Base-by-base conservation (phyloP, 192 early-diverging fungal genomes). In the Backusella luteola region DNA sequence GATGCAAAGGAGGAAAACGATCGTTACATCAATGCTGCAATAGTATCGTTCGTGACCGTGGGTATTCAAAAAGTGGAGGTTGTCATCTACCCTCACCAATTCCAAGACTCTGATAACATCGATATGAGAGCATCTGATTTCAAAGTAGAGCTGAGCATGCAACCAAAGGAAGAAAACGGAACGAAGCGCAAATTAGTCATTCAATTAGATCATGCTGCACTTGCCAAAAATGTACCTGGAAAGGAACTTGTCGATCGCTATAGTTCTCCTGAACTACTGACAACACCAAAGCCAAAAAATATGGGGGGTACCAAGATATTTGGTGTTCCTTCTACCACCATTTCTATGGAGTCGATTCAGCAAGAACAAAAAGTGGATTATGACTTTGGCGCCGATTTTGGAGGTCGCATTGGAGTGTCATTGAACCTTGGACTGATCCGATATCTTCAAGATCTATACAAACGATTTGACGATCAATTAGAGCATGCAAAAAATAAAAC, bases 341-440 rank as follows among this genome's bases (percentile, higher is more conserved):
- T 86, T 41, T 78, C 59, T 2, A 87, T 87, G 86, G 36, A 75
- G 17, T 83, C 86, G 9, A 52, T 59, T 34, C 80, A 82, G 17
- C 11, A 72, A 8, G 46, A 67, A 14, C 73, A 71, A 19, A 32
- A 67, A 17, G 46, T 78, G 0, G 70, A 84, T 29, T 79, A 87
- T 69, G 69, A 69, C 35, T 87, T 87, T 72, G 29, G 59, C 12
- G 75, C 76, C 6, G 72, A 78, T 34, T 87, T 87, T 63, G 78
- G 77, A 2, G 86, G 83, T 34, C 74, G 82, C 19, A 77, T 87
- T n/a, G 74, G 84, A 41, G 76, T 87, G 5, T 82, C 86, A 6
- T 74, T 87, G 8, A 87, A 87, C 73, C 56, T 87, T 67, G 81
- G 82, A 8, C 76, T 83, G 23, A 83, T 84, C 29, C 77, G 73